phyloP scores from a whole-genome alignment of 768 basidiomycete genomes.

The Podaxis sp. region DNA sequence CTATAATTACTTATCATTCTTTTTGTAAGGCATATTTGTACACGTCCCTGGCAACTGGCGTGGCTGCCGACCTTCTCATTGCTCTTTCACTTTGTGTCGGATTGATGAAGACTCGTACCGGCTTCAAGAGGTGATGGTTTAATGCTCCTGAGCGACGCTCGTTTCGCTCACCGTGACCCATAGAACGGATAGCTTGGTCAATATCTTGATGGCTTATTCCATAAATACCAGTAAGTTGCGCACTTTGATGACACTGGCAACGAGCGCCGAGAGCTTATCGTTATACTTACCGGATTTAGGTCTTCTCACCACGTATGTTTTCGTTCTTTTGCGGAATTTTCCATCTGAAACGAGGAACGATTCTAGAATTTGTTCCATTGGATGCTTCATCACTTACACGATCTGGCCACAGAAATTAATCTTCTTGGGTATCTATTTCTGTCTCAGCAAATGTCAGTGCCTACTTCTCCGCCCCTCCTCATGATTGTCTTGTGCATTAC shows the following conservation, averaged over 20 bases:
- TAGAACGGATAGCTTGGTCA: conserved; percentile 23
- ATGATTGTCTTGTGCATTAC: neutral
- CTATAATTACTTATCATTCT: neutral
- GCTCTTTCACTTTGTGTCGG: conserved; percentile 24
- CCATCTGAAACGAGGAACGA: neutral
- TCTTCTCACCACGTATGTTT: conserved; percentile 24
- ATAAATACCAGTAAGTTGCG: conserved; percentile 24
- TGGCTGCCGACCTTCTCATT: conserved; percentile 22
- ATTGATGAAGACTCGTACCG: conserved; percentile 25
- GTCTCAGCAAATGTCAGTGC: conserved; percentile 24
- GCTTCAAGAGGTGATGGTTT: conserved; percentile 22
- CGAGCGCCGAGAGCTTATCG: neutral
- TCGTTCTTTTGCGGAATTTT: neutral
- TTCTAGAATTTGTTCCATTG: conserved; percentile 23
- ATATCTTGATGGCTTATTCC: conserved; percentile 24
- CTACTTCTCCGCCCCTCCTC: neutral
- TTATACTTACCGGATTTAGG: conserved; percentile 13
- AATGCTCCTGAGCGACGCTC: neutral
- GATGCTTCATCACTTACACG: conserved; percentile 26
- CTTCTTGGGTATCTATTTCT: conserved; percentile 28
- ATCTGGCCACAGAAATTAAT: conserved; percentile 26
- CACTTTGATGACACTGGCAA: neutral
- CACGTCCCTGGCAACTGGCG: conserved; percentile 23
- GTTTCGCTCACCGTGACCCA: neutral
- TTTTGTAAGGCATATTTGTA: conserved; percentile 23